Base-by-base conservation (phyloP, 495 filamentous ascomycete species). In the Aspergillus egyptiacus region DNA sequence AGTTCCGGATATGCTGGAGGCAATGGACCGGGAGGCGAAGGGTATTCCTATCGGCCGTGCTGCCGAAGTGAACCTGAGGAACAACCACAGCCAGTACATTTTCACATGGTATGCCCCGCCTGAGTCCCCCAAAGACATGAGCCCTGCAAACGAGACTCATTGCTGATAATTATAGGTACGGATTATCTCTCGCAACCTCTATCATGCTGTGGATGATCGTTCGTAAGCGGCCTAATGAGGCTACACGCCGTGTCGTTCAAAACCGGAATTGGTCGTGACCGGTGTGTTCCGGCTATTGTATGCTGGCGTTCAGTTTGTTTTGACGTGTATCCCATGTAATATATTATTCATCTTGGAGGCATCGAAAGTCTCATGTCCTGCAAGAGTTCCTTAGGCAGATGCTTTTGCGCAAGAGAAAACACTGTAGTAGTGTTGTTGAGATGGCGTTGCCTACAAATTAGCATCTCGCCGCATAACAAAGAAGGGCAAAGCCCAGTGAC, bases 1-100 rank as follows among this genome's bases (percentile, higher is more conserved):
- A 93, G 89, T 83, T 47, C 85, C 87, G 40, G 87, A 93, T 65
- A 69, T 93, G 48, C 58, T 96, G 22, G 76, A 78, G 56, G 62
- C 79, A 14, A 83, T 85, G 63, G 80, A 89, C 39, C 73, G 87
- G 58, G 74, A 83, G 57, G 77, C 77, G 8, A 84, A 83, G 50
- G 93, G 94, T n/a, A 83, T 93, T 32, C 93, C 93, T 1, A 91
- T 97, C 64, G 94, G 88, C n/a, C 78, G 90, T 61, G 70, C 88
- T 5, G 79, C 93, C 5, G 89, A 93, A 70, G 93, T 98, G 50
- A 95, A 93, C 67, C 68, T 98, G 65, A 79, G 86, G 61, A 98
- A 98, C 63, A 96, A 91, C 65, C 93, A 98, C 68, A 82, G 87
- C 55, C 91, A 98, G 70, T 98, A 98, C 61, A 96, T 98, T 48